A percentile compares a stretch with the other conserved stretches of the same genome.
phyloP scores from a whole-genome alignment of 495 filamentous ascomycete species.

The Aspergillus leporis region DNA sequence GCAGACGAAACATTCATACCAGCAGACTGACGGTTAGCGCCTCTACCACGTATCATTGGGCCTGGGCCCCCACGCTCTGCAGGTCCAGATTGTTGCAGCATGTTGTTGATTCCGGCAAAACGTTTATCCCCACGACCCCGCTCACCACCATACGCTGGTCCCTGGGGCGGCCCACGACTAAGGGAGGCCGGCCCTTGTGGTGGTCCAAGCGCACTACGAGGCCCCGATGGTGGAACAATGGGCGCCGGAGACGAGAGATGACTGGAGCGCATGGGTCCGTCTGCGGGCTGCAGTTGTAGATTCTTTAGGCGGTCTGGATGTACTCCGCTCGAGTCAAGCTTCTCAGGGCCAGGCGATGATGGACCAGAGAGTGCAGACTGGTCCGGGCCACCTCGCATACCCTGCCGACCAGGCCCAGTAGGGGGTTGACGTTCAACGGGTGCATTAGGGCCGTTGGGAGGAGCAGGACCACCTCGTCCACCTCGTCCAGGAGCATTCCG shows the following conservation, averaged over 20 bases:
- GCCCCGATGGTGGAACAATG: constrained; percentile 39
- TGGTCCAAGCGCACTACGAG: constrained; percentile 31
- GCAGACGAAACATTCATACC: constrained; percentile 30
- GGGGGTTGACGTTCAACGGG: constrained; percentile 37
- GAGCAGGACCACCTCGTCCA: constrained; percentile 30
- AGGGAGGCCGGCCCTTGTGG: constrained; percentile 29
- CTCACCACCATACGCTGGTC: constrained; percentile 34
- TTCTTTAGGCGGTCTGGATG: constrained; percentile 52
- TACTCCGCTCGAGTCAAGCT: constrained; percentile 39
- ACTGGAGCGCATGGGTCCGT: constrained; percentile 20
- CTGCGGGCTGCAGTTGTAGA: constrained; percentile 26
- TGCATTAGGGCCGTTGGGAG: constrained; percentile 26
- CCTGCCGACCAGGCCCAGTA: constrained; percentile 38
- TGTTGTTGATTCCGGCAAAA: constrained; percentile 44
- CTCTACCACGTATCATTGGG: constrained; percentile 41
- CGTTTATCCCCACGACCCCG: constrained; percentile 45
- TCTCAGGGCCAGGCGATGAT: constrained; percentile 27
- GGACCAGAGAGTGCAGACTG: constrained; percentile 24
- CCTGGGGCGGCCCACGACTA: constrained; percentile 29
- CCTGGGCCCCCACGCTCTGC: constrained; percentile 34
- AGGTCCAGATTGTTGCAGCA: constrained; percentile 45
- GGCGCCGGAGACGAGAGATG: constrained; percentile 26
- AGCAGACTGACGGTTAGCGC: constrained; percentile 35
- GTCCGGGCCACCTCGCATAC: constrained; percentile 32
- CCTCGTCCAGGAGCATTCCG: constrained; percentile 35